Evolutionary conservation across 164 flowering plant genomes (phyloP), one percentile per base, ranked within the genome.

Genomic region (Annona squamosa): DNA sequence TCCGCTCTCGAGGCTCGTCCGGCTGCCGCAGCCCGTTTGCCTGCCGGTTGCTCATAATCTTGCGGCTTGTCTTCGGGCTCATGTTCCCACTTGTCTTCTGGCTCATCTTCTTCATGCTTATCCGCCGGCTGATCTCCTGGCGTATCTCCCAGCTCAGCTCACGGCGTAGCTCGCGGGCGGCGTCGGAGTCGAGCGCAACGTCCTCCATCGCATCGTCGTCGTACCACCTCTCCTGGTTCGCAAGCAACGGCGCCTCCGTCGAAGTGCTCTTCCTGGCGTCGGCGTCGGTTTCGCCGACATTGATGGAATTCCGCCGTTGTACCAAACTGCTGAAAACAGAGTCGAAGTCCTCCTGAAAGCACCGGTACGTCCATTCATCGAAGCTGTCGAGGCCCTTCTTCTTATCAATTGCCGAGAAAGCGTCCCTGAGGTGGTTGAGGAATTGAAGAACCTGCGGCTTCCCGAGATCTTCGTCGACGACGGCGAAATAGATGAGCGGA

Each of bases 201-300:
- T 62, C 67, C 48, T 7, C 67, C 67, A 61, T 18, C 19, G 18
- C 41, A 2, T 59, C 63, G 17, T 9, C 48, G 2, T 4, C 46
- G 43, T 48, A 65, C 7, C 57, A 67, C 10, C 42, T 72, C 59
- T 48, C 37, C 18, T 19, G 56, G 64, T 82, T 88, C 6, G 91
- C 93, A 70, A 92, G 65, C 64, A 90, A 77, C 5, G 91, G 91
- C 26, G 86, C 89, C 75, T 82, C 85, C 3, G 93, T 83, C 12
- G 90, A 83, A 65, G 68, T 63, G 2, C 52, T 69, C 47, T 69
- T 69, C n/a, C 70, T 56, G 6, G 17, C 12, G 46, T n/a, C 43
- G 4, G 43, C 79, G 63, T 62, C 85, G 88, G 5, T 46, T 68
- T 75, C 76, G 80, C 48, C 79, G 9, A 18, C 66, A 6, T 19